phyloP scores from a whole-genome alignment of 2,329 filamentous ascomycete genomes.

The Cladorrhinum sp. region DNA sequence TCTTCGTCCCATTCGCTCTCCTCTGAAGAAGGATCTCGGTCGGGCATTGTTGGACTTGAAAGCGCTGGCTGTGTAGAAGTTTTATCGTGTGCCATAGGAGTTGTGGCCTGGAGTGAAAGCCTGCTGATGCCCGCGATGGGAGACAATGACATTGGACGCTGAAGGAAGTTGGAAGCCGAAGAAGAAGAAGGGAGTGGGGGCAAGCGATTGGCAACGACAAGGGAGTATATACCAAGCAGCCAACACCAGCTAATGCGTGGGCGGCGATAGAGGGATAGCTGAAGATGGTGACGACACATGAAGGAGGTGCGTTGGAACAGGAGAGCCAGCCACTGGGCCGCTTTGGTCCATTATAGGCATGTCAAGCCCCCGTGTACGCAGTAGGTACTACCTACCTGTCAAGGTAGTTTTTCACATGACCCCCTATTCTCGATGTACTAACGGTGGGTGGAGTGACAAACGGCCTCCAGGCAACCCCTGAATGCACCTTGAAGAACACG shows the following conservation, averaged over 20 bases:
- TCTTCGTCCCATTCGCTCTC: slow-evolving; percentile 30
- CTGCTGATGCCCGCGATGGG: slow-evolving; percentile 37
- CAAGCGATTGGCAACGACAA: slow-evolving; percentile 1
- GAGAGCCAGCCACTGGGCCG: neutral
- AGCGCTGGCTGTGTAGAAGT: slow-evolving; percentile 28
- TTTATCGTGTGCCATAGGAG: slow-evolving; percentile 34
- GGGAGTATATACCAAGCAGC: neutral
- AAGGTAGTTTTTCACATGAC: neutral
- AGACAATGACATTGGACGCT: slow-evolving; percentile 32
- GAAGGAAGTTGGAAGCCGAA: slow-evolving; percentile 14
- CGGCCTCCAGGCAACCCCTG: slow-evolving; percentile 8
- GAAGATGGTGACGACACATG: neutral
- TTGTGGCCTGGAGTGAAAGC: slow-evolving; percentile 42
- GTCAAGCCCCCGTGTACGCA: neutral
- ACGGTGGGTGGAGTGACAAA: neutral
- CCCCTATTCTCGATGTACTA: slow-evolving; percentile 16
- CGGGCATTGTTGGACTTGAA: slow-evolving; percentile 4
- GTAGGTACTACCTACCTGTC: neutral
- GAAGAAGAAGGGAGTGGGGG: slow-evolving; percentile 5
- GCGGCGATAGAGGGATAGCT: too few relatives aligned
- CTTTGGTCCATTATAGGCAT: too few relatives aligned
- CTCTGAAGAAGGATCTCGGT: slow-evolving; percentile 13
- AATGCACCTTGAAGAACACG: slow-evolving; percentile 5
- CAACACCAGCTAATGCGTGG: neutral
- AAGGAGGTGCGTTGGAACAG: neutral